Conservation (phyloP, 2,329 filamentous ascomycete species). For the Penicillium sp. region DNA sequence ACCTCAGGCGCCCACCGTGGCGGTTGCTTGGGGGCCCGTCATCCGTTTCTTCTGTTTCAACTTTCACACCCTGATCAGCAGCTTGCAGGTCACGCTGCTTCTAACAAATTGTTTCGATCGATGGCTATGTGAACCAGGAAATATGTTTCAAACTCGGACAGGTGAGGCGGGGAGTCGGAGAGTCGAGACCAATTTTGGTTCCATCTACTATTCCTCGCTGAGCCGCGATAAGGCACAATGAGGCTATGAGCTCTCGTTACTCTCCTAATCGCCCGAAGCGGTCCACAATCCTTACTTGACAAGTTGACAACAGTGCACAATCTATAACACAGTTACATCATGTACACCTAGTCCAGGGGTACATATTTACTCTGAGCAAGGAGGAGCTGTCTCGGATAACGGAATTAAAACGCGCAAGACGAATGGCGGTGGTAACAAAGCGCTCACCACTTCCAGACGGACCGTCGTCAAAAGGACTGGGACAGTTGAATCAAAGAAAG, state of each 20-base stretch:
- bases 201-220: neutral
- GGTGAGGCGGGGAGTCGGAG: no score
- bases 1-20: neutral
- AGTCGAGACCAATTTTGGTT: neutral
- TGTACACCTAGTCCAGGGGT: neutral
- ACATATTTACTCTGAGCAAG: slow-evolving; percentile 3
- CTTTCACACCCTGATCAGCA: neutral
- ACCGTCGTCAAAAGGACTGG: neutral
- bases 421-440: neutral
- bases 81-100: neutral
- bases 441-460: neutral
- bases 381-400: slow-evolving; percentile 6
- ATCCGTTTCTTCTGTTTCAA: no score
- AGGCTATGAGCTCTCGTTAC: neutral
- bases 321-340: neutral
- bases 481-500: neutral
- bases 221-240: neutral
- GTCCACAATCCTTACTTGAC: slow-evolving; percentile 5
- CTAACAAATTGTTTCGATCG: neutral
- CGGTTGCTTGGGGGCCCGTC: no score
- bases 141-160: neutral
- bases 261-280: neutral
- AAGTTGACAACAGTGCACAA: neutral
- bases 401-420: neutral
- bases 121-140: neutral